Percentiles rank a stretch among this genome's conserved stretches.
Evolutionary conservation across 768 basidiomycete species (phyloP).

Genomic region (Boletus reticulatus): DNA sequence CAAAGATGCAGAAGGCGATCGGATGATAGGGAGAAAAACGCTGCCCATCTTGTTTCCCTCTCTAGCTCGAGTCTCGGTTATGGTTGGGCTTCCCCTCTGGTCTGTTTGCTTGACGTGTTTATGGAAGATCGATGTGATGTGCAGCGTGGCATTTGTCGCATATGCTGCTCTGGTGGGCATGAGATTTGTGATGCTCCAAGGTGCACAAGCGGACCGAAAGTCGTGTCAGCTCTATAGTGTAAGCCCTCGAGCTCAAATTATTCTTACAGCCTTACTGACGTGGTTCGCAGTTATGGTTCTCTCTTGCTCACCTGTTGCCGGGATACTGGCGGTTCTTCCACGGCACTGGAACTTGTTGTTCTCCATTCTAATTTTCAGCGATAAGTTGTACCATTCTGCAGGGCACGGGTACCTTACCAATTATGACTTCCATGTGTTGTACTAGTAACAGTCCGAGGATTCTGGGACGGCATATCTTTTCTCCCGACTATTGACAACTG

Average conservation of each 20-base stretch:
- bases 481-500: neutral
- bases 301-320: constrained; percentile 29
- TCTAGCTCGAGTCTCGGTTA: constrained; percentile 23
- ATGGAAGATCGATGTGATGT: constrained; percentile 28
- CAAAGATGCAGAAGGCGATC: constrained; percentile 44
- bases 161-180: constrained; percentile 26
- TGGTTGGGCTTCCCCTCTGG: constrained; percentile 30
- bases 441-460: neutral
- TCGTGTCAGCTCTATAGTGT: constrained; percentile 34
- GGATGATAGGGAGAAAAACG: constrained; percentile 37
- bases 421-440: constrained; percentile 6
- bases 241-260: constrained; percentile 1
- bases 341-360: constrained; percentile 9
- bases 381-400: constrained; percentile 10
- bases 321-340: constrained; percentile 31
- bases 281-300: constrained; percentile 29
- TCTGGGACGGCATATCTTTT: neutral
- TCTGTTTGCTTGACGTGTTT: constrained; percentile 26
- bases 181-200: constrained; percentile 24
- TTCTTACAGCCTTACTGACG: neutral
- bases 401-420: neutral
- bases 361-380: constrained; percentile 1
- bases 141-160: constrained; percentile 23
- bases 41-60: constrained; percentile 44
- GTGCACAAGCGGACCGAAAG: constrained; percentile 22